A percentile compares a stretch with the other conserved stretches of the same genome.
phyloP scores from a whole-genome alignment of 1,284 basidiomycete genomes.

The Amylostereum chailletii region DNA sequence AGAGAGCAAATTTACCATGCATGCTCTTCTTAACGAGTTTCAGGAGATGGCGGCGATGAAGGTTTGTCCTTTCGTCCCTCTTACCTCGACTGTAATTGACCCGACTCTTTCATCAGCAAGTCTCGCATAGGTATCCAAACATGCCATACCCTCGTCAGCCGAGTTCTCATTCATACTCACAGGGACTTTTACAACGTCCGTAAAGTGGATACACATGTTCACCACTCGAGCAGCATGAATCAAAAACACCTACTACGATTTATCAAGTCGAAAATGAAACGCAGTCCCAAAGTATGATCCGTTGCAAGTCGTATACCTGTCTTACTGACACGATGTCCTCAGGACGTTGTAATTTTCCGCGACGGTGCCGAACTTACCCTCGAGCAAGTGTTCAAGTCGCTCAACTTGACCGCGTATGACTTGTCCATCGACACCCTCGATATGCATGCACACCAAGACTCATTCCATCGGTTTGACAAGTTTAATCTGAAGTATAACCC shows the following conservation, averaged over 20 bases:
- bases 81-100: conserved; percentile 8
- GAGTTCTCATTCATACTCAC: conserved; percentile 2
- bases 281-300: conserved; percentile 50
- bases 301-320: too few relatives aligned
- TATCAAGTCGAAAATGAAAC: conserved; percentile 97
- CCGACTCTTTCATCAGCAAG: conserved; percentile 34
- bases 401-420: conserved; percentile 95
- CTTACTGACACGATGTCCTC: conserved; percentile 2
- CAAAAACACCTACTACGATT: conserved; percentile 99
- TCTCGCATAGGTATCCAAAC: conserved; percentile 56
- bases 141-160: background rate
- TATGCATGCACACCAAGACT: conserved; percentile 98
- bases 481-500: conserved; percentile 93
- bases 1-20: conserved; percentile 94
- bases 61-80: conserved; percentile 31
- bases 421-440: conserved; percentile 98
- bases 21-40: conserved; percentile 88
- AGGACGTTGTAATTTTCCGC: conserved; percentile 96
- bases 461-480: conserved; percentile 97
- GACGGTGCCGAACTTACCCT: conserved; percentile 89
- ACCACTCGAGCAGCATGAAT: conserved; percentile 99
- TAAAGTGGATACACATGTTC: conserved; percentile 98
- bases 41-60: conserved; percentile 97
- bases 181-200: conserved; percentile 99
- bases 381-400: conserved; percentile 89